Evolutionary conservation across 2,329 filamentous ascomycete species (phyloP), one percentile per base, ranked within the genome.

Genomic region (Pseudogymnoascus sp.): DNA sequence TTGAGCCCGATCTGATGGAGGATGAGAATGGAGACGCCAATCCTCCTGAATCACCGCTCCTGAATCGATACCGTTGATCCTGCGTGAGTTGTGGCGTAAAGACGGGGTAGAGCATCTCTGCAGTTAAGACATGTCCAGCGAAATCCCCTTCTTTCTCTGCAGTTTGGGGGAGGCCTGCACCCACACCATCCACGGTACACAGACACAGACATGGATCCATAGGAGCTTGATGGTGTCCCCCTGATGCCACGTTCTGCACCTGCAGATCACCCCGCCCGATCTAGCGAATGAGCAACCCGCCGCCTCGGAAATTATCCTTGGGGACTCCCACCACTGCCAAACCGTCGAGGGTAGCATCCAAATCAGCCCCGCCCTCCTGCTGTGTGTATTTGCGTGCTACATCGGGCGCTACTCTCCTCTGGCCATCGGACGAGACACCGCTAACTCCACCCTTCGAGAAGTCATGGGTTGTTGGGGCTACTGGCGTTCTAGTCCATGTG

Each of bases 231-330:
- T 55, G 25, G 45, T 55, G 25, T 55, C 45, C 45, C 43, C 45
- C 45, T 55, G 45, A 55, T 55, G 45, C 45, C 45, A 55, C 45
- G 45, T 55, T 55, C 45, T 55, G n/a, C 25, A 55, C 45, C 45
- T 55, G 45, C 45, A 55, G 45, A 55, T 55, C 45, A 55, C 45
- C 45, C 45, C 45, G 45, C 45, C n/a, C 45, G 25, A 33, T 55
- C 25, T 31, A 18, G 45, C 45, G 45, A 55, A 55, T 55, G 45
- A 55, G 25, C n/a, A 55, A 55, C 45, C 45, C 45, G 45, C 45
- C n/a, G 45, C 45, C 25, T 55, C 45, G 45, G 45, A 55, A 55
- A 55, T 55, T 55, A 55, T 33, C 45, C 45, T 12, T 55, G 45
- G 9, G 18, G 25, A 55, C 45, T 55, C 45, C 45, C 25, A 55